Conservation (phyloP, 1,284 basidiomycete species). For the Ceratobasidium sp. region DNA sequence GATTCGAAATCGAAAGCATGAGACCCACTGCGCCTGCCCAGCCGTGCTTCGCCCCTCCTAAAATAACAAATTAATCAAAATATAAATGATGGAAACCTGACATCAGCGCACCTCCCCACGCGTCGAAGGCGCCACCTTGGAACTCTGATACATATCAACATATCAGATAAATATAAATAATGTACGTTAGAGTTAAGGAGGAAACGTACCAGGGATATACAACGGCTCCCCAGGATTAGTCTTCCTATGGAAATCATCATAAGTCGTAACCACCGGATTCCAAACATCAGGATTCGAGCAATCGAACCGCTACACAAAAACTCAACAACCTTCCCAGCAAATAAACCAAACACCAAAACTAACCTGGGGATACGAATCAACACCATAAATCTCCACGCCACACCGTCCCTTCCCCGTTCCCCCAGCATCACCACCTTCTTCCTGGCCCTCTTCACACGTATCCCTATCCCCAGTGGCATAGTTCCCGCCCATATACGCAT, state of each 20-base stretch:
- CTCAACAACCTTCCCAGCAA: conserved; percentile 45
- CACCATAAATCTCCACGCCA: conserved; percentile 52
- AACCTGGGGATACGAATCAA: conserved; percentile 69
- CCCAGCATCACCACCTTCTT: conserved; percentile 20
- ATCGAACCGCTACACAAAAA: conserved; percentile 64
- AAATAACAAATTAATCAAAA: background rate
- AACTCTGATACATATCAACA: conserved; percentile 34
- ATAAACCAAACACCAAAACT: background rate
- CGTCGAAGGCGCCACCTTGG: conserved; percentile 73
- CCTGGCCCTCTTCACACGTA: conserved; percentile 20
- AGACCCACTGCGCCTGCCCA: conserved; percentile 43
- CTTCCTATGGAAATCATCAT: conserved; percentile 65
- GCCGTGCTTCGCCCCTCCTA: conserved; percentile 40
- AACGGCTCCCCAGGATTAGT: conserved; percentile 47
- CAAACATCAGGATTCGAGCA: conserved; percentile 72
- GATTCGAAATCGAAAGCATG: background rate
- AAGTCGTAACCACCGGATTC: conserved; percentile 66
- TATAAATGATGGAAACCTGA: background rate
- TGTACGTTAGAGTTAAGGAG: conserved; percentile 62
- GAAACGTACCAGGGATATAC: conserved; percentile 56
- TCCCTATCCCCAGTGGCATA: conserved; percentile 47
- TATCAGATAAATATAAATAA: conserved; percentile 48
- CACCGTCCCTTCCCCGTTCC: conserved; percentile 42
- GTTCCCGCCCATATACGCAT: conserved; percentile 47
- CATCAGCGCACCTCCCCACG: conserved; percentile 56